phyloP scores from a whole-genome alignment of 1,139 yeast species.

The Blastobotrys malaysiensis region DNA sequence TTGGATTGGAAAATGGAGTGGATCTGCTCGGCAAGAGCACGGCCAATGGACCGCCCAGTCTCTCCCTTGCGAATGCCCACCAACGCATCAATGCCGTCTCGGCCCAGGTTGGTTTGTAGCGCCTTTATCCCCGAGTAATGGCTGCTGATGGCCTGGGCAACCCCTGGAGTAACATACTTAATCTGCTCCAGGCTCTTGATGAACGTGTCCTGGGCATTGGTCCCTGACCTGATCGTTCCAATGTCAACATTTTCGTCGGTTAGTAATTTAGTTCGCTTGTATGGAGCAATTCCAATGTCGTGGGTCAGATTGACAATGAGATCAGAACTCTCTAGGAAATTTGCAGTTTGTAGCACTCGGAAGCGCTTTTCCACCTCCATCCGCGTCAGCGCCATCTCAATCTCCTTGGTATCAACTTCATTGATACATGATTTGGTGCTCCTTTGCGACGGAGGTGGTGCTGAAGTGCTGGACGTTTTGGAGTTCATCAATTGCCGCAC shows the following conservation, averaged over 20 bases:
- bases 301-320: constrained; percentile 23
- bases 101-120: constrained; percentile 16
- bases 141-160: constrained; percentile 17
- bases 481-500: constrained; percentile 22
- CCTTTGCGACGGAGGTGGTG: neutral
- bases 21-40: constrained; percentile 19
- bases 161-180: constrained; percentile 40
- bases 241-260: constrained; percentile 37
- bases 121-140: constrained; percentile 19
- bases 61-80: constrained; percentile 14
- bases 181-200: constrained; percentile 42
- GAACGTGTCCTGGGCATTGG: constrained; percentile 37
- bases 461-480: neutral
- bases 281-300: constrained; percentile 23
- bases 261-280: constrained; percentile 16
- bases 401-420: neutral
- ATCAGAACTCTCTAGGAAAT: constrained; percentile 19
- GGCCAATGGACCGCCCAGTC: constrained; percentile 14
- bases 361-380: constrained; percentile 18
- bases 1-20: constrained; percentile 17
- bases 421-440: neutral
- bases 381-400: constrained; percentile 10
- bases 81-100: constrained; percentile 20
- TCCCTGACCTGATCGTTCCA: constrained; percentile 41
- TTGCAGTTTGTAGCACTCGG: constrained; percentile 19